Evolutionary conservation across 345 rosid species (phyloP).

Genomic region (Lenwebbia sp.): DNA sequence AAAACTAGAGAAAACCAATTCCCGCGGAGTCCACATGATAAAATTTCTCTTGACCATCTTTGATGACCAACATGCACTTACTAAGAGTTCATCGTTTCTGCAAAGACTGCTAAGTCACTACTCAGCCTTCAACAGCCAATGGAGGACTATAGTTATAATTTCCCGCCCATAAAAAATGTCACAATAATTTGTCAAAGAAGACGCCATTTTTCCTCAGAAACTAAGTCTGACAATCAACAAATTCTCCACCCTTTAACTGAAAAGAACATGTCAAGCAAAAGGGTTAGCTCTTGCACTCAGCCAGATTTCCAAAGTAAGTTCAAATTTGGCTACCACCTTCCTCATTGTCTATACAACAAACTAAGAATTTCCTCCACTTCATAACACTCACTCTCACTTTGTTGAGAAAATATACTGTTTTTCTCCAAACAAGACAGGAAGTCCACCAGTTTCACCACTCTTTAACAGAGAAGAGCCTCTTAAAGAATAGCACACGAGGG

Average conservation of each 20-base stretch:
- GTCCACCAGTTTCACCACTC: neutral
- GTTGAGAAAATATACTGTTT: neutral
- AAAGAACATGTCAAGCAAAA: neutral
- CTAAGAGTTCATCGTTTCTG: neutral
- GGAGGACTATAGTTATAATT: neutral
- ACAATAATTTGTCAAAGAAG: neutral
- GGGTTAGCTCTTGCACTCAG: neutral
- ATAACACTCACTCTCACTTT: neutral
- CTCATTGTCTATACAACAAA: neutral
- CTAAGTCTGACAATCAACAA: neutral
- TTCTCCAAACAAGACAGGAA: neutral
- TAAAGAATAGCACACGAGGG: neutral
- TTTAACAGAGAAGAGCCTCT: neutral
- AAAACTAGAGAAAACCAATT: neutral
- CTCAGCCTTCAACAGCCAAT: neutral
- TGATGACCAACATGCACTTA: neutral
- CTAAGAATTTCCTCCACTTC: neutral
- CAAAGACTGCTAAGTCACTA: neutral
- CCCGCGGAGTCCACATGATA: neutral
- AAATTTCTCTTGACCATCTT: neutral
- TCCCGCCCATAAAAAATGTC: neutral
- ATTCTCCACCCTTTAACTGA: neutral
- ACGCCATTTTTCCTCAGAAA: neutral
- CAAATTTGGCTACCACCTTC: neutral
- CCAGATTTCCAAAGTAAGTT: neutral